Conservation (phyloP, 768 basidiomycete species). For the Suillus lakei region DNA sequence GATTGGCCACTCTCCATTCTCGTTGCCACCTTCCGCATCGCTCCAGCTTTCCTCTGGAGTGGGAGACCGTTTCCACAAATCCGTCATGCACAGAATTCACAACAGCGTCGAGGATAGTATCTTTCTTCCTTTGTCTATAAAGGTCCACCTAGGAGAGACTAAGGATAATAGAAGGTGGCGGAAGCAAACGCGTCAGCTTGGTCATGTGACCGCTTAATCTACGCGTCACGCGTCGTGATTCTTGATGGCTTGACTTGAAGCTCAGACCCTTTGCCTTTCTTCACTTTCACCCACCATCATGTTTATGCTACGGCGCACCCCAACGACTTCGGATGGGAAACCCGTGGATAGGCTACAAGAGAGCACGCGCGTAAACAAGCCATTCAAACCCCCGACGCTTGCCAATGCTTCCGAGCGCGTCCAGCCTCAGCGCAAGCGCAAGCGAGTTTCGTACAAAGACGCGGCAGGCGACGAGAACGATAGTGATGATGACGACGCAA, state of each 20-base stretch:
- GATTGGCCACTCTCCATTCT: slow-evolving; percentile 36
- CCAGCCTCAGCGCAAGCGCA: slow-evolving; percentile 81
- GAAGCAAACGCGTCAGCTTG: slow-evolving; percentile 2
- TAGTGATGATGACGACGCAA: slow-evolving; percentile 53
- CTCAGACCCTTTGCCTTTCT: neutral
- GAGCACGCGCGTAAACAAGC: slow-evolving; percentile 74
- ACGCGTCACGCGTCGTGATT: slow-evolving; percentile 14
- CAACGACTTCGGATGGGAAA: slow-evolving; percentile 73
- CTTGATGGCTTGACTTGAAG: neutral
- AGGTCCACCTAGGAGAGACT: neutral
- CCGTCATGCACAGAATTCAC: slow-evolving; percentile 1
- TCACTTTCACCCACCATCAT: slow-evolving; percentile 13
- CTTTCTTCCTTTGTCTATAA: neutral
- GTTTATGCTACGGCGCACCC: slow-evolving; percentile 70
- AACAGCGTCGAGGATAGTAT: neutral
- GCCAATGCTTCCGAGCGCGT: slow-evolving; percentile 49
- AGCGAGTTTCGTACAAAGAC: slow-evolving; percentile 86
- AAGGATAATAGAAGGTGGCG: neutral
- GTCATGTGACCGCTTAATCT: slow-evolving; percentile 28
- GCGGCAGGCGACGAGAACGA: slow-evolving; percentile 62
- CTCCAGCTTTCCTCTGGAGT: slow-evolving; percentile 37
- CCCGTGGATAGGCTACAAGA: slow-evolving; percentile 71
- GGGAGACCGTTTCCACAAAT: slow-evolving; percentile 35
- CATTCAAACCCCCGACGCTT: slow-evolving; percentile 76
- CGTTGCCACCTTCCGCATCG: slow-evolving; percentile 35